Base-by-base conservation (phyloP, 1,284 basidiomycete genomes). In the Rhizoctonia solani region DNA sequence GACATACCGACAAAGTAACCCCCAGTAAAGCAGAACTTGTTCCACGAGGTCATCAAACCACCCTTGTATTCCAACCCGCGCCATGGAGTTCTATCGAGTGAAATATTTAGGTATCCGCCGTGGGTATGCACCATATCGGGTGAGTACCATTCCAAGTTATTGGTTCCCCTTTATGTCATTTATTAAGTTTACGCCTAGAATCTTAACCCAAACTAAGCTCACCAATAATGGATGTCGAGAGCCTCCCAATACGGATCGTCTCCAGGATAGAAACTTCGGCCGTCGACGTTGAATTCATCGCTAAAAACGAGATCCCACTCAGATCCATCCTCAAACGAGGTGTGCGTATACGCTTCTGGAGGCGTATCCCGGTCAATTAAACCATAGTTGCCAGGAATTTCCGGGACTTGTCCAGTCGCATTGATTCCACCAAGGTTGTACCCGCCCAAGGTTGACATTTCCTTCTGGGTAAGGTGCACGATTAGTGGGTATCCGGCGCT, bases 21-120 rank as follows among this genome's bases (percentile, higher is more conserved):
- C 37, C 93, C 92, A 0, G 90, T 94, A 79, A 98, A 98, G 78
- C 95, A 98, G 74, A 98, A 91, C 76, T 97, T 93, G 76, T 94
- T 94, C 92, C 92, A 93, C 9, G 83, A 83, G 27, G 86, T 79
- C 73, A 92, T 78, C 67, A 73, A 61, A 29, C 68, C 72, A 54
- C 71, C 70, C 29, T 74, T 73, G 75, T 88, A 96, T 72, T 91
- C 78, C 69, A 97, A 81, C 63, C 83, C 85, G 76, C 97, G 88
- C 44, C 81, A 88, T 46, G 80, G 72, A 73, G 86, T 86, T 70
- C 85, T 73, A 0, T 82, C 84, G 70, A 95, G 77, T 0, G 89
- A 93, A 73, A 98, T 89, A 73, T 89, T 84, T 41, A 99, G 83
- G 34, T 85, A 81, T 8, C 96, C 96, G 70, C 85, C 81, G 56